Conservation (phyloP, 768 basidiomycete genomes). For the Collybiopsis confluens region DNA sequence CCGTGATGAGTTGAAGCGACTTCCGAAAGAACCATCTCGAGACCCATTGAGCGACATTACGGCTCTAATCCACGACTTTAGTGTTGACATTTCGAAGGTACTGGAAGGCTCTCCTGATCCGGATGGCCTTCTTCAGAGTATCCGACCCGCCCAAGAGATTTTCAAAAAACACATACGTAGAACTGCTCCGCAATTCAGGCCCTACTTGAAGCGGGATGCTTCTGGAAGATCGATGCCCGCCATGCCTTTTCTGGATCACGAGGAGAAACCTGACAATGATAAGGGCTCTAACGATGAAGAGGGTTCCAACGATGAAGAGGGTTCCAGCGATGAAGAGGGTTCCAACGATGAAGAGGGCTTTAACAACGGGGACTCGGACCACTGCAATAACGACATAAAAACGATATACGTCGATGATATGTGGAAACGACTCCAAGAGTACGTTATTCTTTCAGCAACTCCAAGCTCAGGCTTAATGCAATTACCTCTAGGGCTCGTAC, state of each 20-base stretch:
- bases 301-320: constrained; percentile 24
- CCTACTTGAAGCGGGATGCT: constrained; percentile 29
- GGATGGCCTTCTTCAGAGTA: constrained; percentile 50
- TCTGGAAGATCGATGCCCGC: constrained; percentile 13
- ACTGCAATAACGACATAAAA: not conserved
- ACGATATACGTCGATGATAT: constrained; percentile 53
- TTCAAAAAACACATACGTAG: constrained; percentile 46
- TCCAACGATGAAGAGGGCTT: not conserved
- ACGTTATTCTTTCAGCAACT: constrained; percentile 17
- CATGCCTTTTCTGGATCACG: constrained; percentile 33
- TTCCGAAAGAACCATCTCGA: constrained; percentile 49
- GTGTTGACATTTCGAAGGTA: constrained; percentile 35
- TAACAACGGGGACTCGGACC: no score
- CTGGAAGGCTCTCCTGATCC: constrained; percentile 51
- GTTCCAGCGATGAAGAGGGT: constrained; percentile 6
- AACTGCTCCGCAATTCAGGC: constrained; percentile 58
- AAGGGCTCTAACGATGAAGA: not conserved
- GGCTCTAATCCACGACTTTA: constrained; percentile 42
- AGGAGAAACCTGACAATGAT: constrained; percentile 26
- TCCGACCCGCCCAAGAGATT: constrained; percentile 41
- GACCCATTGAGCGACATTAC: constrained; percentile 59
- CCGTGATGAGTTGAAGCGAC: constrained; percentile 21
- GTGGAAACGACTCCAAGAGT: constrained; percentile 41
- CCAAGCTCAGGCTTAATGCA: not conserved
- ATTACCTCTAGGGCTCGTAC: constrained; percentile 50